Conservation (phyloP, 2,329 filamentous ascomycete species). For the Ciborinia camelliae region DNA sequence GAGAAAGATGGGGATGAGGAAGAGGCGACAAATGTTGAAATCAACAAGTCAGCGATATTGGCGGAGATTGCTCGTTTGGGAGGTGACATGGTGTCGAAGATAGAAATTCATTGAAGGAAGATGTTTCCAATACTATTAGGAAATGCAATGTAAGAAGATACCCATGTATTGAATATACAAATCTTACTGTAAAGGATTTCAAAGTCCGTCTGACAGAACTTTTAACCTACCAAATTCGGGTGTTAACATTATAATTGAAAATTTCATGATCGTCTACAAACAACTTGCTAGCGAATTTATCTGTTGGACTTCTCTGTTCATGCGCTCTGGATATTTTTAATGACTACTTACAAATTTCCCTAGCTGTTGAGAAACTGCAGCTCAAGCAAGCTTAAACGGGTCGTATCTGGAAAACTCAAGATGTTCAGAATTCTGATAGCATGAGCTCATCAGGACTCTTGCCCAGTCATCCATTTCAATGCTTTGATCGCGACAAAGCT, state of each 20-base stretch:
- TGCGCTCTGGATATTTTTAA: not conserved
- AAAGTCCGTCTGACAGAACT: not conserved
- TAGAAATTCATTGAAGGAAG: slow-evolving; percentile 46
- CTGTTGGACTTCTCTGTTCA: too few species aligned
- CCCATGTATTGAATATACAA: not conserved
- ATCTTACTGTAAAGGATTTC: not conserved
- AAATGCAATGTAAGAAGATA: slow-evolving; percentile 8
- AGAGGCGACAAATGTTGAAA: slow-evolving; percentile 49
- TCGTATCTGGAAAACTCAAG: too few species aligned
- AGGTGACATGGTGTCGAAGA: slow-evolving; percentile 63
- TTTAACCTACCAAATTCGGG: not conserved
- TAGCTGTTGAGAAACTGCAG: not conserved
- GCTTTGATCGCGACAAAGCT: too few species aligned
- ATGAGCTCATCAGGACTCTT: too few species aligned
- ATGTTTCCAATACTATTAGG: not conserved
- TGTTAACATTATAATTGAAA: not conserved
- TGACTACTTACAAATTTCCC: not conserved
- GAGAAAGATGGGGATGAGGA: slow-evolving; percentile 34
- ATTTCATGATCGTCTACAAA: not conserved
- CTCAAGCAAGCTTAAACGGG: not conserved
- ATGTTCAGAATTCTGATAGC: too few species aligned
- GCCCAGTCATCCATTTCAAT: too few species aligned
- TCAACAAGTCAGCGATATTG: slow-evolving; percentile 66
- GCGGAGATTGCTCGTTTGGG: slow-evolving; percentile 69
- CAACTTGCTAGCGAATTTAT: too few species aligned